A percentile compares a stretch with the other conserved stretches of the same genome.
Conservation (phyloP, 2,329 filamentous ascomycete genomes). For the Penicillium hesseltinei region DNA sequence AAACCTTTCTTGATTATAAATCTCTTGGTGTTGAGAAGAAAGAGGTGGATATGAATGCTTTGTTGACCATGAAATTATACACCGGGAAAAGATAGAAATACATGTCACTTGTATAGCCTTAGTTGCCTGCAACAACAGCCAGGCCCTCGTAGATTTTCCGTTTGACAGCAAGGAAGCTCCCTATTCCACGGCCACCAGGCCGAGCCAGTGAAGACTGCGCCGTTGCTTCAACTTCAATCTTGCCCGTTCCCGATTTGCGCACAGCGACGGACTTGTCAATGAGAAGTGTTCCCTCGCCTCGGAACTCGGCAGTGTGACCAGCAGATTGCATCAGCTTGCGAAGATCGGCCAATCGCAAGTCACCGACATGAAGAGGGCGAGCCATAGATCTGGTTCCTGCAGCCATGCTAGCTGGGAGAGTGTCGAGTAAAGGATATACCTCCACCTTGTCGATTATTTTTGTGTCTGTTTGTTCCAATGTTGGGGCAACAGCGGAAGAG, state of each 20-base stretch:
- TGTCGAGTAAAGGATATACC: slow-evolving; percentile 55
- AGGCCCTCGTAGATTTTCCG: slow-evolving; percentile 90
- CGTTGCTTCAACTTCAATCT: slow-evolving; percentile 81
- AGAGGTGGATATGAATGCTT: slow-evolving; percentile 4
- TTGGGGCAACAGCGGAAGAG: slow-evolving; percentile 23
- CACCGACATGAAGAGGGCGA: slow-evolving; percentile 90
- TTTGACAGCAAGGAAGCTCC: slow-evolving; percentile 82
- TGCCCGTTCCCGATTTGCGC: slow-evolving; percentile 80
- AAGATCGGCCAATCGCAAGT: slow-evolving; percentile 83
- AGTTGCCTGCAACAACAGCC: slow-evolving; percentile 80
- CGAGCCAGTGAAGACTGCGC: slow-evolving; percentile 52
- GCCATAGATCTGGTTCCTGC: slow-evolving; percentile 73
- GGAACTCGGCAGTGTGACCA: slow-evolving; percentile 86
- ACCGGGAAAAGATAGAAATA: slow-evolving; percentile 14
- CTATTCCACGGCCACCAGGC: slow-evolving; percentile 51
- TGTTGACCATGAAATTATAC: slow-evolving; percentile 10
- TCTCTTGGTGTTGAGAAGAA: neutral
- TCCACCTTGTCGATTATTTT: slow-evolving; percentile 32
- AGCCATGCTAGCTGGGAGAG: slow-evolving; percentile 60
- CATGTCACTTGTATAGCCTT: slow-evolving; percentile 20
- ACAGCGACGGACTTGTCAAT: slow-evolving; percentile 88
- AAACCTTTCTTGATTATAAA: neutral
- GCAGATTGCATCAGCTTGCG: slow-evolving; percentile 76
- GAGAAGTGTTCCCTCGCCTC: slow-evolving; percentile 86
- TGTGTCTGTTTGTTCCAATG: slow-evolving; percentile 13